Base-by-base conservation (phyloP, 441 rosid genomes). In the Eruca vesicaria region DNA sequence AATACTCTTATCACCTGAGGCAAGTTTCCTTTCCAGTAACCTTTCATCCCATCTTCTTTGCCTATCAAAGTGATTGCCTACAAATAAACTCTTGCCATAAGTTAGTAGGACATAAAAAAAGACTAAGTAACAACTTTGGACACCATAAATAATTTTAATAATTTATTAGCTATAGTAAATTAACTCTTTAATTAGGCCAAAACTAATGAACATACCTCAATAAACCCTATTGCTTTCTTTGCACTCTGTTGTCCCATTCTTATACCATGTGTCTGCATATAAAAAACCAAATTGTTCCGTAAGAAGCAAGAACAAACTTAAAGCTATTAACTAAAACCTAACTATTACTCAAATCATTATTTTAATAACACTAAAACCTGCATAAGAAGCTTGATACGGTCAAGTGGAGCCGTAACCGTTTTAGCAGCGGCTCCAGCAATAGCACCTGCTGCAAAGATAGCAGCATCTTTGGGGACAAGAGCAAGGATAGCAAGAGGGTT, bases 21-120 rank as follows among this genome's bases (percentile, higher is more conserved):
- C 68, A 95, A 89, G 79, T 95, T 93, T 69, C 98, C 99, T 76
- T 95, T 95, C 99, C 99, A 91, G 65, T 90, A 95, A 23, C 99
- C 98, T 84, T 88, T 95, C 19, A 93, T 52, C 58, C 98, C 99
- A 78, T 87, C 97, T 78, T 95, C 92, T 83, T 93, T 91, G 38
- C 89, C 92, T 74, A 93, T 86, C 79, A 86, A 56, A 57, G 84
- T 67, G 23, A 90, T 76, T 20, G 99, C 98, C 99, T 95, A 82
- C 68, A 81, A 28, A 66, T 72, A 19, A 52, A 66, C 26, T 26
- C 65, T 67, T 66, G 43, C 63, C 63, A 78, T 73, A 66, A 21
- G 33, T 43, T 36, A 7, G 2, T 29, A n/a, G 2, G 31, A 38
- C 55, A 68, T 29, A 21, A 55, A 15, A 48, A 6, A 15, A 48